phyloP scores from a whole-genome alignment of 331 rosid species.

The Prunus yedoensis region DNA sequence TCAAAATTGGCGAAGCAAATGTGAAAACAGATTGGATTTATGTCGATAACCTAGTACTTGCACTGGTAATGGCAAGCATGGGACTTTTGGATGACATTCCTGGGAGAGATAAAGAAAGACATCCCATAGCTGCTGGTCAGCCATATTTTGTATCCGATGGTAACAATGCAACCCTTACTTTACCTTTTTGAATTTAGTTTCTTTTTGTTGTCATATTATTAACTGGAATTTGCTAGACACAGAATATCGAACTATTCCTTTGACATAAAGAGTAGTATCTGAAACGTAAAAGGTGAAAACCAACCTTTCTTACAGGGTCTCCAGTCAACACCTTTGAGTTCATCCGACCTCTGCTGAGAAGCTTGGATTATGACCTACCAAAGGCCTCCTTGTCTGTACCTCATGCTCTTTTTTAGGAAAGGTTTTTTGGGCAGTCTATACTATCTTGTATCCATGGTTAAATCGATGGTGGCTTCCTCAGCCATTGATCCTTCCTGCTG shows the following conservation, averaged over 20 bases:
- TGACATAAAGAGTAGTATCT: not conserved
- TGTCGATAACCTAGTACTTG: slow-evolving; percentile 86
- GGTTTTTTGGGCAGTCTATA: slow-evolving; percentile 60
- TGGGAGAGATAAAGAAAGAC: slow-evolving; percentile 43
- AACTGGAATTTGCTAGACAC: not conserved
- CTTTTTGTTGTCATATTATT: not conserved
- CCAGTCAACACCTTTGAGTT: slow-evolving; percentile 88
- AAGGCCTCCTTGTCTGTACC: slow-evolving; percentile 48
- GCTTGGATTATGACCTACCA: slow-evolving; percentile 75
- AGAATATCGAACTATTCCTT: not conserved
- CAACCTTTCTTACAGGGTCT: slow-evolving; percentile 50
- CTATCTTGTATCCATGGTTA: slow-evolving; percentile 81
- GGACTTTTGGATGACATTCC: slow-evolving; percentile 76
- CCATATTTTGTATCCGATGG: slow-evolving; percentile 92
- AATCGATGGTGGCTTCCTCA: slow-evolving; percentile 88
- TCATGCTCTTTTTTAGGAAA: slow-evolving; percentile 67
- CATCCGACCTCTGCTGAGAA: slow-evolving; percentile 65
- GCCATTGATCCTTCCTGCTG: slow-evolving; percentile 88
- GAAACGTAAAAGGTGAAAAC: slow-evolving; percentile 11
- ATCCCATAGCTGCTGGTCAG: slow-evolving; percentile 87
- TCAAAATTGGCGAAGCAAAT: slow-evolving; percentile 63
- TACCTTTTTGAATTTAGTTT: not conserved
- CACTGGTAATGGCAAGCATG: slow-evolving; percentile 88
- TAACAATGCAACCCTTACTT: slow-evolving; percentile 26
- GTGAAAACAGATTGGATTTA: slow-evolving; percentile 88